Evolutionary conservation across 257 asterid species (phyloP), one percentile per base, ranked within the genome.

Genomic region (Salvia rosmarinus): DNA sequence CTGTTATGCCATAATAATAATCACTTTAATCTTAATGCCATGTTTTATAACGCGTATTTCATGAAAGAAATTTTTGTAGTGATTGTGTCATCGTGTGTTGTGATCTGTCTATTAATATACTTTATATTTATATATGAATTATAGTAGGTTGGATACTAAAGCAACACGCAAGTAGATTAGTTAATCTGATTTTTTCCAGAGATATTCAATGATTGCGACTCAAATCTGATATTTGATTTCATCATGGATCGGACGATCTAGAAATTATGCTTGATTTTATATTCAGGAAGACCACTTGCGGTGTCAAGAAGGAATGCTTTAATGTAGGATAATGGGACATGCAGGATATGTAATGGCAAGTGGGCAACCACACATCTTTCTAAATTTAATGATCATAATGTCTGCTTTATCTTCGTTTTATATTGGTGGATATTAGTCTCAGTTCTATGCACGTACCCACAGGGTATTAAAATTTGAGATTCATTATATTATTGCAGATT

Each of bases 221-320:
- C 9, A 5, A 37, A 25, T 25, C 30, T 25, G 30, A 37, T 6
- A 37, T 5, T 37, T 37, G 10, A 7, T 16, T 14, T 7, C 0
- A 39, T 37, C 10, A 14, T 20, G 67, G 42, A 35, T 61, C 37
- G 34, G 59, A 49, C 34, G 70, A 68, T 56, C 51, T 25, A 6
- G 40, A 59, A 9, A 52, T 25, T 23, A 14, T 40, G 35, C 57
- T 34, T 35, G 35, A n/a, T 17, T 62, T 28, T 17, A 2, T 47
- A 37, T 9, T 40, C 72, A 78, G 40, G 70, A 43, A 5, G 78
- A 32, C 60, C 28, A 51, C 11, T 66, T 50, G 50, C 2, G 47
- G 25, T 43, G 50, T 17, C 52, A 30, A 55, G 35, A 64, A 30
- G 42, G 39, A 23, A 37, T 35, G 76, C 2, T 51, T 46, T 6